Conservation (phyloP, 108 stramenopile species). For the Heterococcus sp. region DNA sequence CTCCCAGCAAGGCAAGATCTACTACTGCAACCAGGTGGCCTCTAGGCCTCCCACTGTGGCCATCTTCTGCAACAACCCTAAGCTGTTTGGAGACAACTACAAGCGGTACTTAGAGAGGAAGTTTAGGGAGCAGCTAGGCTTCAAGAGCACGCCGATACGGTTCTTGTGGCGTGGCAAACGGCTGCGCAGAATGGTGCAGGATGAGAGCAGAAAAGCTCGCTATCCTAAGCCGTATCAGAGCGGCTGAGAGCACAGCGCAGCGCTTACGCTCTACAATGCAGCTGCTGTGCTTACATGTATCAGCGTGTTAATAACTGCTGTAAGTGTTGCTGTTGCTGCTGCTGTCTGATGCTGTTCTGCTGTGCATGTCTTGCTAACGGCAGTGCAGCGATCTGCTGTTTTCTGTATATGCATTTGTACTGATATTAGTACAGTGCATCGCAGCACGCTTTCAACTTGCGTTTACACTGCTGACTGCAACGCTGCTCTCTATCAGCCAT, state of each 20-base stretch:
- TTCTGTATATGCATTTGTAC: too few relatives aligned
- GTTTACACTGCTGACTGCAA: too few relatives aligned
- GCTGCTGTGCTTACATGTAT: not conserved
- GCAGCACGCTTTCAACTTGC: too few relatives aligned
- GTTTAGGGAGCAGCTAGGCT: slow-evolving; percentile 86
- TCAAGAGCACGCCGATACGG: slow-evolving; percentile 88
- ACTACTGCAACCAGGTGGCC: slow-evolving; percentile 78
- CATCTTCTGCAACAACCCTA: slow-evolving; percentile 88
- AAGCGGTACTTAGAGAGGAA: slow-evolving; percentile 89
- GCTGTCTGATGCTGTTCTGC: too few relatives aligned
- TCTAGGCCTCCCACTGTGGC: slow-evolving; percentile 87
- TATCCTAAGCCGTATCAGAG: slow-evolving; percentile 36
- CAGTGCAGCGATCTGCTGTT: too few relatives aligned
- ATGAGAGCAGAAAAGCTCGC: slow-evolving; percentile 1
- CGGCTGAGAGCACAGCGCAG: not conserved
- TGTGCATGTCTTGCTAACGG: too few relatives aligned
- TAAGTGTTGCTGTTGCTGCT: not conserved
- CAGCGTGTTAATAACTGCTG: not conserved
- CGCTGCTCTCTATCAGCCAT: too few relatives aligned
- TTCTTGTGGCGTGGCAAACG: slow-evolving; percentile 89
- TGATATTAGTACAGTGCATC: too few relatives aligned
- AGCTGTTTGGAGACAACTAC: slow-evolving; percentile 86
- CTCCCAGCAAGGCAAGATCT: slow-evolving; percentile 82
- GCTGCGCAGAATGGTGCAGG: slow-evolving; percentile 57
- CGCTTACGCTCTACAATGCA: not conserved